Percentiles rank a stretch among this genome's conserved stretches.
Conservation (phyloP, 2,329 filamentous ascomycete species). For the Neonectria neomacrospora region DNA sequence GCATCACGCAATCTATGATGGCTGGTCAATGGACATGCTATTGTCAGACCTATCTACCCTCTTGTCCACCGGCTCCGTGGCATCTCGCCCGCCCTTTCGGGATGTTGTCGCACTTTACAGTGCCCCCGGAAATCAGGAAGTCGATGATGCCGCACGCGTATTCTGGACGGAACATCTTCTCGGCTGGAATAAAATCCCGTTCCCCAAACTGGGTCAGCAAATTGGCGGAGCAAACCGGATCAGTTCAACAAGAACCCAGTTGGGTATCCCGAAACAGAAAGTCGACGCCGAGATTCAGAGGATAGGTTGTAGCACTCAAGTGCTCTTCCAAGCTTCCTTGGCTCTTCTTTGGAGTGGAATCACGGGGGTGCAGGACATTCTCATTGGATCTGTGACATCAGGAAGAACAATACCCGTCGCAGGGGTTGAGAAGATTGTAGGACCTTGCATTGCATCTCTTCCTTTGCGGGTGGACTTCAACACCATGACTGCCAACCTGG, state of each 20-base stretch:
- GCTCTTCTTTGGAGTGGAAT: conserved; percentile 74
- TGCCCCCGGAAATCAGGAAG: conserved; percentile 34
- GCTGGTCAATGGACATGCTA: conserved; percentile 88
- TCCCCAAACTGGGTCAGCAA: conserved; percentile 62
- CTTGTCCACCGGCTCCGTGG: conserved; percentile 48
- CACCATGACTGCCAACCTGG: conserved; percentile 61
- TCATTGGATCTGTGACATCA: conserved; percentile 84
- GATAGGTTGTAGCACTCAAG: conserved; percentile 70
- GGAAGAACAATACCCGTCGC: conserved; percentile 79
- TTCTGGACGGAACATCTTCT: conserved; percentile 79
- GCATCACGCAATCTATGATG: conserved; percentile 90
- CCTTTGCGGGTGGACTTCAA: conserved; percentile 75
- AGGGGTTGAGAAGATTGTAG: conserved; percentile 77
- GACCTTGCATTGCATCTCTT: conserved; percentile 81
- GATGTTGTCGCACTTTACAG: conserved; percentile 65
- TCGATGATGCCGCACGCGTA: conserved; percentile 57
- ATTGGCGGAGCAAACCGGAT: conserved; percentile 39
- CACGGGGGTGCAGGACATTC: conserved; percentile 71
- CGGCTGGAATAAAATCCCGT: conserved; percentile 61
- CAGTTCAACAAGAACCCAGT: conserved; percentile 17
- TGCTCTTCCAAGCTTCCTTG: conserved; percentile 80
- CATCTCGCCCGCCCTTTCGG: conserved; percentile 67
- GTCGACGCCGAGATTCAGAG: conserved; percentile 50
- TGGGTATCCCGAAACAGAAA: conserved; percentile 32
- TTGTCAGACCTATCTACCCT: conserved; percentile 71